These are phyloP conservation scores for Spathaspora gorwiae DNA, from an alignment of 805 yeast genomes.

Conservation along the genomic window DNA sequence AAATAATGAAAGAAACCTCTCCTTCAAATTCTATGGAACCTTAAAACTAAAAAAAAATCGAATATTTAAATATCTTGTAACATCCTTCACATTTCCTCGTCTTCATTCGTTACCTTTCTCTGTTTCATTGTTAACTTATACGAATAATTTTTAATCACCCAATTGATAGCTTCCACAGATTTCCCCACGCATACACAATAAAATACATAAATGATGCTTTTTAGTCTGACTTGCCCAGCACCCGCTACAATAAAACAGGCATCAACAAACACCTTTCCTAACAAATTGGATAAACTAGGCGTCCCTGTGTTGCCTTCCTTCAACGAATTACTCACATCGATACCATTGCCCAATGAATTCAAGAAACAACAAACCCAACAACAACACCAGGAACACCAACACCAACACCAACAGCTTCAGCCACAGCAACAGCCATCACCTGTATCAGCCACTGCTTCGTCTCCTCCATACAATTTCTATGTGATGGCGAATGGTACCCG, in stretches of 20 bases:
- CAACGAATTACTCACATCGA: conserved; percentile 27
- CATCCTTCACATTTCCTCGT: not conserved
- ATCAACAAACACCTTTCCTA: not conserved
- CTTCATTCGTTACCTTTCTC: no score
- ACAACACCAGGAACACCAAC: not conserved
- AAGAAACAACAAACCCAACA: not conserved
- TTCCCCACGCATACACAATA: no score
- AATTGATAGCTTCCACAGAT: no score
- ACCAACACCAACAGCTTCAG: not conserved
- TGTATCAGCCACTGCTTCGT: conserved; percentile 1
- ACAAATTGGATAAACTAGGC: not conserved
- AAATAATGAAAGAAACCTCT: not conserved
- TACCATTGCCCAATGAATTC: conserved; percentile 22
- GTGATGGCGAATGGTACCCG: not conserved
- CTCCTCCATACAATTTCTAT: not conserved
- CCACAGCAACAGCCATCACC: not conserved
- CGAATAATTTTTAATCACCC: no score
- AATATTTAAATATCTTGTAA: not conserved
- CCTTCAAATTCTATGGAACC: not conserved
- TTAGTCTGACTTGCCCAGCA: not conserved
- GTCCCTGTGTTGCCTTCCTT: conserved; percentile 25
- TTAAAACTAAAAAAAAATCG: no score
- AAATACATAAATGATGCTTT: not conserved
- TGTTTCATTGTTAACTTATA: no score
- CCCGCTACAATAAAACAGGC: not conserved